A percentile compares a stretch with the other conserved stretches of the same genome.
Evolutionary conservation across 2,329 filamentous ascomycete species (phyloP).

Genomic region (Exophiala aquamarina): DNA sequence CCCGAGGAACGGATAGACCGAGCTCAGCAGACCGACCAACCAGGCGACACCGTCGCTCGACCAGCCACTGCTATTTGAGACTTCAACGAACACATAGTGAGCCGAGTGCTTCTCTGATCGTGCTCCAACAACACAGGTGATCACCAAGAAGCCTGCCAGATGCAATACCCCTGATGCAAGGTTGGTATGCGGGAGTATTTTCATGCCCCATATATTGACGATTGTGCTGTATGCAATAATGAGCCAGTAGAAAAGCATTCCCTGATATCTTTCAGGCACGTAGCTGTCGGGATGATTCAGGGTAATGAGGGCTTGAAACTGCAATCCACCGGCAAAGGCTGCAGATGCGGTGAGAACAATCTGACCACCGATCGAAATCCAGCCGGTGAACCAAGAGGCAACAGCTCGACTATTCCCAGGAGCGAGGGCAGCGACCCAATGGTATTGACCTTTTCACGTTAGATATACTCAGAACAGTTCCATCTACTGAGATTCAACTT

Average conservation of each 20-base stretch:
- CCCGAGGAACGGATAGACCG: conserved; percentile 25
- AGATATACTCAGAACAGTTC: background rate
- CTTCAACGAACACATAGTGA: conserved; percentile 39
- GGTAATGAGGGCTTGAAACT: conserved; percentile 35
- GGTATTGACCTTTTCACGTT: conserved; percentile 33
- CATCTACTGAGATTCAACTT: conserved; percentile 4
- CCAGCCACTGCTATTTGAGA: conserved; percentile 44
- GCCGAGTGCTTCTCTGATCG: conserved; percentile 39
- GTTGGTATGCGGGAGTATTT: conserved; percentile 29
- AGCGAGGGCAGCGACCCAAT: conserved; percentile 42
- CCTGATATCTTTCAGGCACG: conserved; percentile 44
- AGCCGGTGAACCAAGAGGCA: conserved; percentile 27
- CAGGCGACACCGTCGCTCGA: conserved; percentile 24
- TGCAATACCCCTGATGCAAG: conserved; percentile 34
- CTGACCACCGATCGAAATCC: conserved; percentile 40
- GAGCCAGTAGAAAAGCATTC: conserved; percentile 50
- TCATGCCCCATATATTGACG: conserved; percentile 46
- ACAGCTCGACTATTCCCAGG: conserved; percentile 4
- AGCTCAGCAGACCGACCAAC: conserved; percentile 29
- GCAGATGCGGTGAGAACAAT: conserved; percentile 36
- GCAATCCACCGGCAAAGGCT: conserved; percentile 33
- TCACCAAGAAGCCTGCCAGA: conserved; percentile 40
- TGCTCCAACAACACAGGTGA: conserved; percentile 43
- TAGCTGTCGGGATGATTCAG: conserved; percentile 39
- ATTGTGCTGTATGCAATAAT: conserved; percentile 39